A percentile compares a stretch with the other conserved stretches of the same genome.
phyloP scores from a whole-genome alignment of 228 moss, liverwort and hornwort species.

The Sphagnum fallax region DNA sequence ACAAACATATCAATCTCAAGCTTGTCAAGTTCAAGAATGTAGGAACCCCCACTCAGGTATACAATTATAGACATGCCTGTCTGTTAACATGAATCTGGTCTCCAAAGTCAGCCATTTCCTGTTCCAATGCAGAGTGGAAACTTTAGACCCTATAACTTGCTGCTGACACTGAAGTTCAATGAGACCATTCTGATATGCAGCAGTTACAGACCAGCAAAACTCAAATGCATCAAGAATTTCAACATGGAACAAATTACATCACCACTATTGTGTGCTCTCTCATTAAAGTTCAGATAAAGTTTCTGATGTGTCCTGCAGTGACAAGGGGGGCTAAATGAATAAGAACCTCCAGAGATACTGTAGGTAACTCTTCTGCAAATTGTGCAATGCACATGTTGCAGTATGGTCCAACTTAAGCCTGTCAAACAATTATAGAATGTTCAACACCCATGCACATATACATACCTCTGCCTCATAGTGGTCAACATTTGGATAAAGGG shows the following conservation, averaged over 20 bases:
- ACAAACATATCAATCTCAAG: not conserved
- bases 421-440: not conserved
- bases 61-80: conserved; percentile 38
- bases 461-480: conserved; percentile 74
- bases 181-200: too few relatives aligned
- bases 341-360: too few relatives aligned
- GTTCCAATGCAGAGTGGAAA: conserved; percentile 3
- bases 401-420: not conserved
- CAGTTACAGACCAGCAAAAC: not conserved
- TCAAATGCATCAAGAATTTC: not conserved
- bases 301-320: too few relatives aligned
- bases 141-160: not conserved
- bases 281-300: too few relatives aligned
- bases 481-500: conserved; percentile 93
- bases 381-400: not conserved
- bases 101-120: conserved; percentile 81
- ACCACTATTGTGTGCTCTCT: not conserved
- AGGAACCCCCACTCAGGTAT: not conserved
- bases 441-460: conserved; percentile 23
- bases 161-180: not conserved
- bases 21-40: not conserved
- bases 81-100: conserved; percentile 82
- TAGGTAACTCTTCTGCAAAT: not conserved
- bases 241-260: not conserved
- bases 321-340: too few relatives aligned